Conservation (phyloP, 148 eudicot species). For the Rhododendron ferrugineum region DNA sequence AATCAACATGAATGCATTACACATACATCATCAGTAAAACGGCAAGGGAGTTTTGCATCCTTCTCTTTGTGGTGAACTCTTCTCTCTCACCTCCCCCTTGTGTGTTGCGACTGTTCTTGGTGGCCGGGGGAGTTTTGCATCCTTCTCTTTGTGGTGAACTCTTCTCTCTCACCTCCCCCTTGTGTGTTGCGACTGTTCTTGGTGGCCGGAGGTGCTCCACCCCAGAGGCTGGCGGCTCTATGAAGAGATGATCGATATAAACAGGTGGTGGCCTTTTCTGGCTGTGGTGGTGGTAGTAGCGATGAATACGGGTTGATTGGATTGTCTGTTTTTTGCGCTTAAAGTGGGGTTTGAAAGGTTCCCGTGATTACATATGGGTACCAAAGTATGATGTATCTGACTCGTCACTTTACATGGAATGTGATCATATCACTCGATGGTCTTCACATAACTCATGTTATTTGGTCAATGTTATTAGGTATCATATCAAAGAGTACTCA, state of each 20-base stretch:
- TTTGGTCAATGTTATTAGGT: no score
- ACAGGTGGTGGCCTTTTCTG: conserved; percentile 19
- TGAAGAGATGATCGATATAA: conserved; percentile 32
- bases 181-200: no score
- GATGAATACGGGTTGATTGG: neutral
- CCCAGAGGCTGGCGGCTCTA: neutral
- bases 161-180: neutral
- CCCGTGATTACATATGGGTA: no score
- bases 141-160: conserved; percentile 13
- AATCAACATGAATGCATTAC: no score
- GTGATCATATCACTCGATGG: no score
- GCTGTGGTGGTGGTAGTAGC: neutral
- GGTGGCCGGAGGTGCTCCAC: no score
- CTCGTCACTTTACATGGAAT: no score
- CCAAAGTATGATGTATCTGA: no score
- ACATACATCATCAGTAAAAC: neutral
- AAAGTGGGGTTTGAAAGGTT: neutral
- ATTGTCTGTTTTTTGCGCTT: neutral
- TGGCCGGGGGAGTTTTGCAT: conserved; percentile 9
- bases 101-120: no score
- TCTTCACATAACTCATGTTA: no score
- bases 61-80: conserved; percentile 11
- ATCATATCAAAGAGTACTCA: no score
- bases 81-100: neutral
- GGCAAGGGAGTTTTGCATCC: conserved; percentile 15